Conservation (phyloP, 2,329 filamentous ascomycete genomes). For the Sporothrix humicola region DNA sequence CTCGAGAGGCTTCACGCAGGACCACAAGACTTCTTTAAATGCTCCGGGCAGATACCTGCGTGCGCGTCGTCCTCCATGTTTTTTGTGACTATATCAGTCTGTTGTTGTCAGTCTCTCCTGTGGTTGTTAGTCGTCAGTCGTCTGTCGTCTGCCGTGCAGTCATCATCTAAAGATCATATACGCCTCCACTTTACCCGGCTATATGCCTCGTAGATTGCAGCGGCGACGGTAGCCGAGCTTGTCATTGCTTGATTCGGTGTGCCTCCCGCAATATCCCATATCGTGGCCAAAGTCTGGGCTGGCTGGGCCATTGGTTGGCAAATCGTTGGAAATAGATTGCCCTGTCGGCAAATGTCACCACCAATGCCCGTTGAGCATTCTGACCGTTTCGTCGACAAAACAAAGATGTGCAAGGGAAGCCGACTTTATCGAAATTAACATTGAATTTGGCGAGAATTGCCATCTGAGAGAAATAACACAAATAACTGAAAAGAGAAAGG, state of each 20-base stretch:
- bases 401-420: neutral
- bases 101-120: neutral
- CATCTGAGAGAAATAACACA: neutral
- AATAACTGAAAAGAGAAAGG: too few relatives aligned
- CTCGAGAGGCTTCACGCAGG: neutral
- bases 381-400: neutral
- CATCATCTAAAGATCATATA: neutral
- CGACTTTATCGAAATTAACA: neutral
- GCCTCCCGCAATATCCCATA: too few relatives aligned
- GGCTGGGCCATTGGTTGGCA: neutral
- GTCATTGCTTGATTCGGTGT: neutral
- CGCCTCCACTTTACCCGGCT: conserved; percentile 12
- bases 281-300: too few relatives aligned
- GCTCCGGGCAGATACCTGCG: neutral
- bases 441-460: neutral
- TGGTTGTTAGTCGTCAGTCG: neutral
- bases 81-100: too few relatives aligned
- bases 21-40: neutral
- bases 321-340: neutral
- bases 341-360: conserved; percentile 20
- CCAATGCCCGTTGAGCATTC: neutral
- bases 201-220: conserved; percentile 14
- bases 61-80: neutral
- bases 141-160: neutral
- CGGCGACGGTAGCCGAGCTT: neutral